Evolutionary conservation across 1,284 basidiomycete genomes (phyloP), one percentile per base, ranked within the genome.

Genomic region (Marasmius fiardii): DNA sequence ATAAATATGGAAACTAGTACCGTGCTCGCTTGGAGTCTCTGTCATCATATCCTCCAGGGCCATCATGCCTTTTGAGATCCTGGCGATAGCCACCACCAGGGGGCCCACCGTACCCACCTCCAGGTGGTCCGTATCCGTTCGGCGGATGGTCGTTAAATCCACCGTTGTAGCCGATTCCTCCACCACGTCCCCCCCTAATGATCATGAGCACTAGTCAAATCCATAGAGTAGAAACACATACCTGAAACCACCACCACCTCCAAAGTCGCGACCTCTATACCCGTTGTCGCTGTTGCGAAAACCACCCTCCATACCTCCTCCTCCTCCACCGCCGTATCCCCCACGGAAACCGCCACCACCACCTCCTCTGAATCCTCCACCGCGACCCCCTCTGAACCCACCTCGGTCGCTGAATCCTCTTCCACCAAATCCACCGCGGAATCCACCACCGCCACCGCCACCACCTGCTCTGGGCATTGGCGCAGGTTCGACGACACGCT

Each of bases 1-100:
- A 48, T 31, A 49, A 49, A 20, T 31, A 31, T 20, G 26, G 33
- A 31, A 33, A 54, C 77, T 83, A 92, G 71, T 91, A 92, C 65
- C 91, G 83, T 65, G 86, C 83, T 66, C 91, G 86, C 74, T 93
- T 93, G 43, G 79, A 65, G 63, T 92, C 89, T 62, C 90, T 82
- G 71, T 92, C 90, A 65, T 90, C 90, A 71, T 82, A 86, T 65
- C 86, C 86, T 71, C 85, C 84, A 54, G 83, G 77, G 59, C 79
- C 83, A 65, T 82, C 81, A 67, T 80, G 77, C 58, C 88, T 82
- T 71, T 88, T 89, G 72, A 85, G 82, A 67, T 81, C 82, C 49
- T 80, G 80, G 60, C 84, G 79, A 66, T 77, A 81, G 58, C 80
- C 78, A 56, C 74, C 74, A 31, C 73, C 72, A 31, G 64, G 53